Base-by-base conservation (phyloP, 1,284 basidiomycete species). In the Cryptococcus sp. region DNA sequence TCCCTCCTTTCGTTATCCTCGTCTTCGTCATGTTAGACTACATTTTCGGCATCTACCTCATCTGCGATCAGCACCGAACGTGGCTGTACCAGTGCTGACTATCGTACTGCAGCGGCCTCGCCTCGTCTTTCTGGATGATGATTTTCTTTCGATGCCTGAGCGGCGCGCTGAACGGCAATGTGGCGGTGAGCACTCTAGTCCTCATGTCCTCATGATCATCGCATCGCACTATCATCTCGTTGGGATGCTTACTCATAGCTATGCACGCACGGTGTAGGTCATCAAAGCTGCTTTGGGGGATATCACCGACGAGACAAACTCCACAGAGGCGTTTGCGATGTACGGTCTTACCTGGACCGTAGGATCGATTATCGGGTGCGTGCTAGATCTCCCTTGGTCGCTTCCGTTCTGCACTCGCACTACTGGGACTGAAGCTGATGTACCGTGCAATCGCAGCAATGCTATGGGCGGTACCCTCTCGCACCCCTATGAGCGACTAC, bases 401-500 rank as follows among this genome's bases (percentile, higher is more conserved):
- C 16, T 16, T 19, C 5, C 17, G 16, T 16, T 4, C 13, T 50
- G 20, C 46, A 56, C 23, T 22, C 38, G 16, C 40, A 16, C 16
- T 15, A n/a, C 16, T 5, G 10, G n/a, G 17, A 31, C 25, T 3
- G 44, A n/a, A 25, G 50, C 42, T 38, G 17, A 59, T 13, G 47
- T 46, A 62, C 50, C 49, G n/a, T 39, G 38, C 47, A n/a, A 31
- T 39, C 16, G 19, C 22, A 70, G 70, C 5, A 70, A 67, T 39
- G 67, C 71, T 5, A 50, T 73, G 41, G 72, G 71, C 17, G 78
- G 78, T 11, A 67, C 67, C 3, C 66, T 78, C 13, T 74, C 75
- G 11, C 81, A 71, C 71, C 81, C 82, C 0, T 80, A 71, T 15
- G 77, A 81, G 52, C 74, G 78, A 50, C 78, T 77, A 47, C 80